These are phyloP conservation scores for Trichoderma reesei DNA, from an alignment of 495 filamentous ascomycete species.

Conservation along the genomic window DNA sequence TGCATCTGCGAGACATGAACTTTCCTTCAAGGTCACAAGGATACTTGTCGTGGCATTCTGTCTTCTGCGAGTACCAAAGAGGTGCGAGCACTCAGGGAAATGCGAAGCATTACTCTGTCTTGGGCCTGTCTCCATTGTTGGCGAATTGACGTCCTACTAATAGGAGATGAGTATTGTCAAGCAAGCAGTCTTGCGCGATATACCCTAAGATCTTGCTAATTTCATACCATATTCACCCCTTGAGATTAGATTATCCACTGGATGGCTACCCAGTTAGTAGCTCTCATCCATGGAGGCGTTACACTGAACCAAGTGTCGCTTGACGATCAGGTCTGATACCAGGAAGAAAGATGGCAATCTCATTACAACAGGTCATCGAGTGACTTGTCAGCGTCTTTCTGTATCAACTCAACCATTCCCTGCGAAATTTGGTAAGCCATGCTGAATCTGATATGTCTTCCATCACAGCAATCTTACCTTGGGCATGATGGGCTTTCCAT, in stretches of 20 bases:
- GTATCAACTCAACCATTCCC: constrained; percentile 93
- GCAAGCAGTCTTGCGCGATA: not conserved
- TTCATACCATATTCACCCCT: not conserved
- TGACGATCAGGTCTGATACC: not conserved
- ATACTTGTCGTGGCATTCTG: not conserved
- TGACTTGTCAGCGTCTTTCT: constrained; percentile 83
- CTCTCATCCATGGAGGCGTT: not conserved
- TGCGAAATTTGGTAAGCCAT: constrained; percentile 21
- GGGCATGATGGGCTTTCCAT: constrained; percentile 82
- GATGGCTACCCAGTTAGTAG: not conserved
- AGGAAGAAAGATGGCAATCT: not conserved
- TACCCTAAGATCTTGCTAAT: not conserved
- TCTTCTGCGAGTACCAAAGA: not conserved
- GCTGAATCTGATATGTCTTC: constrained; percentile 9
- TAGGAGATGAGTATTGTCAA: not conserved
- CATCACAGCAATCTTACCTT: constrained; percentile 43
- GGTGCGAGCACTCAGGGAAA: not conserved
- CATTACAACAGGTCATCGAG: constrained; percentile 74
- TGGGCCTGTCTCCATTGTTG: not conserved
- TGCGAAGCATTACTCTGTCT: not conserved
- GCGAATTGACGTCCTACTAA: not conserved
- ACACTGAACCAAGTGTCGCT: not conserved
- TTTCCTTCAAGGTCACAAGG: too few species aligned
- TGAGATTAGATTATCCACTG: not conserved
- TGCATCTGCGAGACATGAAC: too few species aligned